Base-by-base conservation (phyloP, 768 basidiomycete genomes). In the Suillus tomentosus region DNA sequence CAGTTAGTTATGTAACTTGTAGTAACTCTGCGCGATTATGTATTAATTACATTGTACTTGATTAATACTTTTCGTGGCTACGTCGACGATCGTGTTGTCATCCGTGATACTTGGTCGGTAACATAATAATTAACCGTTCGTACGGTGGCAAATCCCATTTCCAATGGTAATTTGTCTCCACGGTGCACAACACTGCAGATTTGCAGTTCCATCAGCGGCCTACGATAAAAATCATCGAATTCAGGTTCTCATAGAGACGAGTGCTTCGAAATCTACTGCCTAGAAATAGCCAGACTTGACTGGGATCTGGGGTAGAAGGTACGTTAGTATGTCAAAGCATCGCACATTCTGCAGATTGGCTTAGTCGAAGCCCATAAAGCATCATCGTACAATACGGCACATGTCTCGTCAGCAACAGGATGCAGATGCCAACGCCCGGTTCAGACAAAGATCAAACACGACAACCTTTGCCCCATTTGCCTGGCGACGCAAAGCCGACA, bases 371-470 rank as follows among this genome's bases (percentile, higher is more conserved):
- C 17, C 6, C 24, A 27, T 14, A 62, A 42, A 31, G 61, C 11
- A 59, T 27, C 51, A 55, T 34, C 15, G 24, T 31, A 36, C 48
- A 51, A 45, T 45, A 42, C 19, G 54, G 47, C 66, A 65, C 66
- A 76, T 76, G 74, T 74, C 74, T 47, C 75, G 69, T 68, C 61
- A 67, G 45, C 77, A 71, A 61, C 50, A 69, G 62, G 76, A 80
- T 70, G 62, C 74, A 65, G 73, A 76, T 65, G 72, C 69, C 43
- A 55, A 60, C 45, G 69, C 70, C 67, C 77, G 71, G 63, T 40
- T 71, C 58, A 75, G 80, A 60, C 79, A 77, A 62, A 72, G 81
- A 59, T 78, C 82, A 19, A 81, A 80, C 65, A 82, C 82, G 31
- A 79, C 75, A 27, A 73, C 77, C 8, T 82, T 83, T 54, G 63